These are phyloP conservation scores for Hypoxylon sp. DNA, from an alignment of 2,329 filamentous ascomycete genomes.

Conservation along the genomic window DNA sequence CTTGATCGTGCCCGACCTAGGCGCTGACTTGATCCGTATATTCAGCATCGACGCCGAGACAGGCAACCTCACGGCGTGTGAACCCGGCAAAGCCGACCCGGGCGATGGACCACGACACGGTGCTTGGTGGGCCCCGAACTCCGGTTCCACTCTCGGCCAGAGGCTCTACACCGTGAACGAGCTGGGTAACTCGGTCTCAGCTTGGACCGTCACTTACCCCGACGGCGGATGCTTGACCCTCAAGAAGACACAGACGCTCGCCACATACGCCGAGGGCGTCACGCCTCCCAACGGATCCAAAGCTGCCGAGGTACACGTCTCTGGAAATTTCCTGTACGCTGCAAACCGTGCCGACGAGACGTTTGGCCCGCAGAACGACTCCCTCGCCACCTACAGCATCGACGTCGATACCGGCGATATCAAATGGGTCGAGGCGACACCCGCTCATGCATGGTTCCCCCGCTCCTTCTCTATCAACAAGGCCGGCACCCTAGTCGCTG, in stretches of 20 bases:
- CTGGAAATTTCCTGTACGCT: constrained; percentile 70
- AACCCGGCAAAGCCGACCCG: constrained; percentile 58
- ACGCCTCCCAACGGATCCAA: constrained; percentile 63
- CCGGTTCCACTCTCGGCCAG: constrained; percentile 49
- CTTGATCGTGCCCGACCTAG: constrained; percentile 67
- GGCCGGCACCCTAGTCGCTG: constrained; percentile 71
- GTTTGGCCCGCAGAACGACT: constrained; percentile 69
- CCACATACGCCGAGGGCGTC: constrained; percentile 62
- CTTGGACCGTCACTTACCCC: constrained; percentile 65
- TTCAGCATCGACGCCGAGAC: constrained; percentile 63
- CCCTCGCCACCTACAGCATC: constrained; percentile 68
- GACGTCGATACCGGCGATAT: constrained; percentile 63
- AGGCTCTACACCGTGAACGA: constrained; percentile 63
- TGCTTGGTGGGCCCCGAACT: constrained; percentile 62
- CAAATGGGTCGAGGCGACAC: constrained; percentile 66
- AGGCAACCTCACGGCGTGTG: constrained; percentile 63
- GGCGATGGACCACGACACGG: constrained; percentile 69
- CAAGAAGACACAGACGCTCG: constrained; percentile 60
- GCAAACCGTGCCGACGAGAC: constrained; percentile 74
- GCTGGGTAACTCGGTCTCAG: constrained; percentile 64
- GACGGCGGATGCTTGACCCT: constrained; percentile 62
- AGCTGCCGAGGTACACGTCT: constrained; percentile 68
- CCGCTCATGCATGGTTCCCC: constrained; percentile 72
- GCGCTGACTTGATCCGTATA: constrained; percentile 68
- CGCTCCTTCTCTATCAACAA: constrained; percentile 74